Evolutionary conservation across 176 grass and related monocot species (phyloP), one percentile per base, ranked within the genome.

Genomic region (Leersia perrieri): DNA sequence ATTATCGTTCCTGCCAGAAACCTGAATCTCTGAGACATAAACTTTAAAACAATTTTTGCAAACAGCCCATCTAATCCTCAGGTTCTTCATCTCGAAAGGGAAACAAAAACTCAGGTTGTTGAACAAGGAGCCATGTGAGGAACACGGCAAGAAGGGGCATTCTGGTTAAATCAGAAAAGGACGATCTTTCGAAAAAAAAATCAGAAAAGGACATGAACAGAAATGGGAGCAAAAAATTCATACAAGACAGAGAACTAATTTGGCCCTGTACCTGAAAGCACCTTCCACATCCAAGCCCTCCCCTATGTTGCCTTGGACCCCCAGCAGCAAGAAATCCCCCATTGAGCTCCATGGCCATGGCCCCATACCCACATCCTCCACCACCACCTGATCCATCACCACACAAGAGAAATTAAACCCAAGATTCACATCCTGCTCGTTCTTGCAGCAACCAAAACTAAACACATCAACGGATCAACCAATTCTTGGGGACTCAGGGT

Each of bases 241-340:
- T 3, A 4, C 0, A 29, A 67, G 10, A 27, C n/a, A 47, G 3
- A 30, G 60, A 2, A 18, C 8, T 1, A 4, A 14, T 40, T 23
- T 1, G 30, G 18, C 3, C 9, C 0, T 8, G 31, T 86, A 96
- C 93, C 93, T 90, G 85, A 35, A 92, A 96, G 76, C 93, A 96
- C 62, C 82, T 74, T 13, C 88, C 94, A 36, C 94, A 97, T 31
- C 90, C 86, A 35, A 90, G 80, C 0, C 93, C 90, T 57, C 78
- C 90, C 72, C 90, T 70, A 76, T 88, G 88, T 10, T 87, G 90
- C 49, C 77, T 79, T 0, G 67, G 71, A 33, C 76, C 89, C 5
- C 90, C 90, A 38, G 88, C 82, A 18, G 90, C 90, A 36, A 96
- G 66, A 75, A 90, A 96, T 0, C 93, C 94, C 33, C 88, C 83